Conservation (phyloP, 805 yeast genomes). For the Lachancea sp. region DNA sequence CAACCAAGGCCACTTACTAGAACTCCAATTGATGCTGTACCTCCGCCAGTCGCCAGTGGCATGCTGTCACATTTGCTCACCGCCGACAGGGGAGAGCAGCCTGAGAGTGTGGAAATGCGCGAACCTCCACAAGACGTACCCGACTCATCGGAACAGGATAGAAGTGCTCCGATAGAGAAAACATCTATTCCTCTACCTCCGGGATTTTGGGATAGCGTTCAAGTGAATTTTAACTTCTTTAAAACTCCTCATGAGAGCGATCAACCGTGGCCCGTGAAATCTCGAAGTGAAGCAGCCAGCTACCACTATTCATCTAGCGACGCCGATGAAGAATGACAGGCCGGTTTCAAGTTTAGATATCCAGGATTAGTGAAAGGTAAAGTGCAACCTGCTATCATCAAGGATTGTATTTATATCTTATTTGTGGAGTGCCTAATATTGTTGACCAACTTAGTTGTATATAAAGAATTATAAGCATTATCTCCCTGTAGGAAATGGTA, state of each 20-base stretch:
- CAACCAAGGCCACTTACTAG: background rate
- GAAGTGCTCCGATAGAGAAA: background rate
- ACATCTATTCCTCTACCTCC: conserved; percentile 10
- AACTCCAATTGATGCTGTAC: background rate
- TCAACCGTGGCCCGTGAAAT: conserved; percentile 2
- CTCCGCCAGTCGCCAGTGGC: background rate
- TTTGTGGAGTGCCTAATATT: too few species aligned
- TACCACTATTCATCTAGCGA: background rate
- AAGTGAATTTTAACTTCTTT: conserved; percentile 8
- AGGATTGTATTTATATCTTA: too few species aligned
- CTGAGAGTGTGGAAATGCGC: background rate
- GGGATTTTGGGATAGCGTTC: conserved; percentile 9
- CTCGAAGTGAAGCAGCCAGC: background rate
- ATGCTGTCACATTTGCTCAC: background rate
- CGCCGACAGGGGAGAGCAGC: background rate
- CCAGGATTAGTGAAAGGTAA: too few species aligned
- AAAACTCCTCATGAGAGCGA: background rate
- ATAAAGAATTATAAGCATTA: too few species aligned
- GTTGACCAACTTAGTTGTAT: too few species aligned
- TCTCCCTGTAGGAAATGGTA: too few species aligned
- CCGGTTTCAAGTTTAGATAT: background rate
- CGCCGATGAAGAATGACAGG: background rate
- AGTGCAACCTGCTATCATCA: too few species aligned
- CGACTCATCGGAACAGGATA: background rate
- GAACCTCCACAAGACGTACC: background rate